These are phyloP conservation scores for Diaporthe vexans DNA, from an alignment of 2,329 filamentous ascomycete genomes.

Conservation along the genomic window DNA sequence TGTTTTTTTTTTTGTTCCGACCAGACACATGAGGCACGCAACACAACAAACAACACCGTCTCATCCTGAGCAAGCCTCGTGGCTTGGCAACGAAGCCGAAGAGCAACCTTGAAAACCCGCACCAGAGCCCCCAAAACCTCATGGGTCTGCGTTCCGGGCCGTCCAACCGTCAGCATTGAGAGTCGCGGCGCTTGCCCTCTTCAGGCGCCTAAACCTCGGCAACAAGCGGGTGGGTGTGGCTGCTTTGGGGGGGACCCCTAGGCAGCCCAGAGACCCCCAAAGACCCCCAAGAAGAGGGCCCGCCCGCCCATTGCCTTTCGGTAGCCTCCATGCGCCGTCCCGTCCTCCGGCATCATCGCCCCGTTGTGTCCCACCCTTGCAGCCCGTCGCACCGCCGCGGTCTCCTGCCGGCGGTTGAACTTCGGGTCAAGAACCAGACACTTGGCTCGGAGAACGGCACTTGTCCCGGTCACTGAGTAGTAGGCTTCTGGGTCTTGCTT, in stretches of 20 bases:
- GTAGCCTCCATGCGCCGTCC: constrained; percentile 32
- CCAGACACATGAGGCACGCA: neutral
- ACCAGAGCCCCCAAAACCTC: neutral
- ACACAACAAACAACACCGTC: neutral
- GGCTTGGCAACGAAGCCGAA: constrained; percentile 18
- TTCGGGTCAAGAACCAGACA: constrained; percentile 13
- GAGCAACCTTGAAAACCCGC: neutral
- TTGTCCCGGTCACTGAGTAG: neutral
- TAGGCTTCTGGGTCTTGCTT: neutral
- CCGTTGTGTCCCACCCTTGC: constrained; percentile 12
- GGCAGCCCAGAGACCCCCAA: no score
- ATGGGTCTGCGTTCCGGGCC: constrained; percentile 34
- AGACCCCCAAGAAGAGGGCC: neutral
- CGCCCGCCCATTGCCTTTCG: constrained; percentile 13
- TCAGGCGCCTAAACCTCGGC: constrained; percentile 40
- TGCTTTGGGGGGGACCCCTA: neutral
- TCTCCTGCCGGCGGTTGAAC: constrained; percentile 39
- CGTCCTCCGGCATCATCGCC: constrained; percentile 27
- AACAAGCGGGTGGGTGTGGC: constrained; percentile 5
- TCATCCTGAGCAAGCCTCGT: constrained; percentile 5
- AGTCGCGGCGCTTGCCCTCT: constrained; percentile 36
- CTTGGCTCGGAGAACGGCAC: neutral
- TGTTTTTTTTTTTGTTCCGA: neutral
- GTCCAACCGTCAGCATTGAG: constrained; percentile 35
- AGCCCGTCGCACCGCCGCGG: constrained; percentile 39